Conservation (phyloP, 352 stramenopile genomes). For the Globisporangium radiosum region DNA sequence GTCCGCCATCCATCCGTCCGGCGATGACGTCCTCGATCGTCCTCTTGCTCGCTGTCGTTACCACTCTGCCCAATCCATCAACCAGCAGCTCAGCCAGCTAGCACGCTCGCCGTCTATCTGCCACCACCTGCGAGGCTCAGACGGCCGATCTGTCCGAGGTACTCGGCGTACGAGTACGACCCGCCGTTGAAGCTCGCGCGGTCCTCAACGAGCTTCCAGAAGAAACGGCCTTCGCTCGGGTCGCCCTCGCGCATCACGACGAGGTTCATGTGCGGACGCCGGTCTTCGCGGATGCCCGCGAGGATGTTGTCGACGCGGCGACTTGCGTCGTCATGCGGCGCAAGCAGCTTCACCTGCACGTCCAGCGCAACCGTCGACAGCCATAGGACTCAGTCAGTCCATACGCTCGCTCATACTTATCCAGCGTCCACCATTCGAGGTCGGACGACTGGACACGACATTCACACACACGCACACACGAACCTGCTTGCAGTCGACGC, state of each 20-base stretch:
- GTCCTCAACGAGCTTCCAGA: conserved; percentile 98
- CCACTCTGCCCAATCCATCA: conserved; percentile 1
- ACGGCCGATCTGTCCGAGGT: conserved; percentile 88
- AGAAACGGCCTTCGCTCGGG: conserved; percentile 92
- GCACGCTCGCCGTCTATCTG: conserved; percentile 40
- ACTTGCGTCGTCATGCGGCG: conserved; percentile 79
- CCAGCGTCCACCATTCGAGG: no score
- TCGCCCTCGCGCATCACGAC: conserved; percentile 94
- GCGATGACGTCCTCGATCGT: no score
- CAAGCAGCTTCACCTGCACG: conserved; percentile 65
- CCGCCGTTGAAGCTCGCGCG: conserved; percentile 95
- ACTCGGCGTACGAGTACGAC: conserved; percentile 97
- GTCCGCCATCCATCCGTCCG: no score
- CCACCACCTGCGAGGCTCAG: conserved; percentile 47
- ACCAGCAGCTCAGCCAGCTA: conserved; percentile 3
- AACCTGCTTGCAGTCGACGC: conserved; percentile 88
- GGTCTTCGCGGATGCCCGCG: conserved; percentile 81
- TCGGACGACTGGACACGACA: no score
- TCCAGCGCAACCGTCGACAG: background rate
- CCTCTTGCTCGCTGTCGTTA: no score
- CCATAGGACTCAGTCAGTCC: background rate
- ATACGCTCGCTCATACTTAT: background rate
- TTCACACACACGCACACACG: background rate
- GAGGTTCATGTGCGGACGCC: conserved; percentile 78
- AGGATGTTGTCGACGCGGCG: conserved; percentile 87